Conservation (phyloP, 1,284 basidiomycete species). For the Cryptococcus maquisensis region DNA sequence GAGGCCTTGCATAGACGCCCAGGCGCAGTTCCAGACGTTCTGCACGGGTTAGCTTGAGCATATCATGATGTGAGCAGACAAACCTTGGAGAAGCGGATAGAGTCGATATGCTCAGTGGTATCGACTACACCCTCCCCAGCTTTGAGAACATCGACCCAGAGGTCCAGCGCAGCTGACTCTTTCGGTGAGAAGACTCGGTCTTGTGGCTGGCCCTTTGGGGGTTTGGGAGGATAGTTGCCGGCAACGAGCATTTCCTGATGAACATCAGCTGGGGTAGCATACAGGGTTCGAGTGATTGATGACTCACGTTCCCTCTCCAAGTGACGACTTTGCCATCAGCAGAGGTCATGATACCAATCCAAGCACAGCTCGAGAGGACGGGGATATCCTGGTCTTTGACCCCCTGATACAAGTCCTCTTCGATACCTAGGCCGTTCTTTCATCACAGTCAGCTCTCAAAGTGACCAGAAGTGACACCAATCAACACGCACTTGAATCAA, state of each 20-base stretch:
- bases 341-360: conserved; percentile 34
- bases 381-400: conserved; percentile 48
- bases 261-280: not conserved
- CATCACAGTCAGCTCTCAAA: not conserved
- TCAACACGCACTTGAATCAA: conserved; percentile 55
- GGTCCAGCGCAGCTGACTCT: conserved; percentile 22
- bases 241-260: conserved; percentile 28
- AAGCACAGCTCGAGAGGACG: conserved; percentile 37
- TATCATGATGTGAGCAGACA: not conserved
- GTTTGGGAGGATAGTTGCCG: conserved; percentile 36
- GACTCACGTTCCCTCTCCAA: conserved; percentile 31
- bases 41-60: conserved; percentile 6
- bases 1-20: conserved; percentile 38
- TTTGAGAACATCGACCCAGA: conserved; percentile 20
- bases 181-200: conserved; percentile 11
- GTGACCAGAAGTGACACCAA: not conserved
- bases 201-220: not conserved
- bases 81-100: conserved; percentile 36
- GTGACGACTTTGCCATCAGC: conserved; percentile 30
- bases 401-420: conserved; percentile 61
- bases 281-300: not conserved
- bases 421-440: conserved; percentile 68
- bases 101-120: conserved; percentile 27
- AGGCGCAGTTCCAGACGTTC: conserved; percentile 46
- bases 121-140: conserved; percentile 25